Evolutionary conservation across 2,329 filamentous ascomycete genomes (phyloP).

Genomic region (Pseudocercospora vitis): DNA sequence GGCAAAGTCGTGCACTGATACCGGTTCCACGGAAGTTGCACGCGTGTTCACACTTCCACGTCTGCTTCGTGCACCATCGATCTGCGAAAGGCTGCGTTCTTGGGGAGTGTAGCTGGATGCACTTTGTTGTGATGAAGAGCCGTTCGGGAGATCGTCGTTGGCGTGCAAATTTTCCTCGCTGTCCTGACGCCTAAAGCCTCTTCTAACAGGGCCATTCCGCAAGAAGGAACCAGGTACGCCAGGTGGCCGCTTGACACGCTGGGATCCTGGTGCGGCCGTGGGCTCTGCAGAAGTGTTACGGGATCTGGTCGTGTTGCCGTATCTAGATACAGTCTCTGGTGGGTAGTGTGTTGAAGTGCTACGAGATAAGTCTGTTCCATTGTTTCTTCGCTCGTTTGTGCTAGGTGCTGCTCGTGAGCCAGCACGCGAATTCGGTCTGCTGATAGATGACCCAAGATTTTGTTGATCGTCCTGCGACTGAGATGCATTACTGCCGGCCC

Average conservation of each 20-base stretch:
- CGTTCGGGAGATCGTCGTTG: slow-evolving; percentile 35
- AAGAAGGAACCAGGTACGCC: slow-evolving; percentile 75
- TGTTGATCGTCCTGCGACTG: slow-evolving; percentile 34
- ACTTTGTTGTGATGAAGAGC: slow-evolving; percentile 34
- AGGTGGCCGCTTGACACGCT: slow-evolving; percentile 74
- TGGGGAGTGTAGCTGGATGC: slow-evolving; percentile 31
- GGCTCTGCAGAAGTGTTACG: slow-evolving; percentile 60
- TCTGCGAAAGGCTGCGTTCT: slow-evolving; percentile 29
- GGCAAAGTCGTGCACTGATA: slow-evolving; percentile 40
- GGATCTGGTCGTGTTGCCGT: slow-evolving; percentile 47
- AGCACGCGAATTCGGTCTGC: slow-evolving; percentile 35
- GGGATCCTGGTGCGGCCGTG: slow-evolving; percentile 66
- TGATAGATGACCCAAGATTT: slow-evolving; percentile 29
- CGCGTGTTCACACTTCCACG: slow-evolving; percentile 36
- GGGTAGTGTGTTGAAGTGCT: slow-evolving; percentile 46
- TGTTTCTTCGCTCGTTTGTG: slow-evolving; percentile 24
- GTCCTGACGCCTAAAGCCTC: slow-evolving; percentile 64
- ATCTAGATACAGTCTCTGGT: slow-evolving; percentile 50
- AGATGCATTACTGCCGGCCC: slow-evolving; percentile 38
- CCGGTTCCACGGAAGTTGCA: slow-evolving; percentile 37
- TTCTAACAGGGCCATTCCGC: slow-evolving; percentile 70
- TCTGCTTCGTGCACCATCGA: slow-evolving; percentile 31
- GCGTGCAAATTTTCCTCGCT: slow-evolving; percentile 49
- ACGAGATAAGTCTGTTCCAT: slow-evolving; percentile 29
- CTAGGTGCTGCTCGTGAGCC: slow-evolving; percentile 23